These are phyloP conservation scores for Phylloporus rhodoxanthus DNA, from an alignment of 768 basidiomycete genomes.

Conservation along the genomic window DNA sequence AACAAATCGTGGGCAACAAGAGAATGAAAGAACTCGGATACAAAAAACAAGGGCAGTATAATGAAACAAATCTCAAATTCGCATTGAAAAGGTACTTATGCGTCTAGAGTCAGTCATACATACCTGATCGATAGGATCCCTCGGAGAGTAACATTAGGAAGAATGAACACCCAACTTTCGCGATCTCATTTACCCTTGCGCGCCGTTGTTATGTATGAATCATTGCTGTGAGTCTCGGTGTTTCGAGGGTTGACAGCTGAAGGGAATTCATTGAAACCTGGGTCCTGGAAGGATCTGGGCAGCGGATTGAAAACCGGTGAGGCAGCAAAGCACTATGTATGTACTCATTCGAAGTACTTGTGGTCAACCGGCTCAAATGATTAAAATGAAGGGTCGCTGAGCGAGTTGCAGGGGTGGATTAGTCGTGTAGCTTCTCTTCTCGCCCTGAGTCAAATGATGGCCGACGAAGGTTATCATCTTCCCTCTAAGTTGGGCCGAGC, in stretches of 20 bases:
- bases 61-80: not conserved
- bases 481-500: constrained; percentile 12
- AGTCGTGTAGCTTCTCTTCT: constrained; percentile 12
- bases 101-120: too few species aligned
- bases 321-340: not conserved
- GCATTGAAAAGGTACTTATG: not conserved
- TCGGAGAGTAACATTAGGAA: too few species aligned
- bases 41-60: not conserved
- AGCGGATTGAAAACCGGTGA: not conserved
- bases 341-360: not conserved
- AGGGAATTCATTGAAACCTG: not conserved
- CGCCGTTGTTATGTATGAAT: not conserved
- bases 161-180: not conserved
- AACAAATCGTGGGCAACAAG: not conserved
- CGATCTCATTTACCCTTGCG: not conserved
- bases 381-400: not conserved
- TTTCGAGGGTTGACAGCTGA: not conserved
- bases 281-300: not conserved
- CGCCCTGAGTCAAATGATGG: constrained; percentile 10
- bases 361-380: not conserved
- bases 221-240: not conserved
- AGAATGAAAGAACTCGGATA: not conserved
- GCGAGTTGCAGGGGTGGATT: not conserved
- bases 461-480: constrained; percentile 25
- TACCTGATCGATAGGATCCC: too few species aligned